A percentile compares a stretch with the other conserved stretches of the same genome.
These are phyloP conservation scores for Cephalotrichum gorgonifer DNA, from an alignment of 2,329 filamentous ascomycete species.

Conservation along the genomic window DNA sequence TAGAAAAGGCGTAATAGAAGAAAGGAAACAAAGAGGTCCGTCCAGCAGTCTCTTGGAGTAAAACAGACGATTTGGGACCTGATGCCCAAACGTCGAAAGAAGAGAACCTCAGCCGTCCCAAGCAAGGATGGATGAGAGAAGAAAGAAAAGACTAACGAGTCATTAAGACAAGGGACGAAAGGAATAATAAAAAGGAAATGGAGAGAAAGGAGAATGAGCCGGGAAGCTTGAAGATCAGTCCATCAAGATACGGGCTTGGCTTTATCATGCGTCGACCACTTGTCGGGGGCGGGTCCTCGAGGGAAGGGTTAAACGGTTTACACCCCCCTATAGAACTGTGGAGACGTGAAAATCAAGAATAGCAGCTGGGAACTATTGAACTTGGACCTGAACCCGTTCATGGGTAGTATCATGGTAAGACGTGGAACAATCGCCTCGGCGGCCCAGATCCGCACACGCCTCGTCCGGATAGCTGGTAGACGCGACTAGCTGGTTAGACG, in stretches of 20 bases:
- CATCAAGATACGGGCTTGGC: neutral
- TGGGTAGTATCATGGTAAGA: no score
- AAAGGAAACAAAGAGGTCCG: conserved; percentile 19
- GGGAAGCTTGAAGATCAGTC: conserved; percentile 10
- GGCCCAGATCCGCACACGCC: no score
- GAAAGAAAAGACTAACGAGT: conserved; percentile 8
- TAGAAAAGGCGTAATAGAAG: conserved; percentile 8
- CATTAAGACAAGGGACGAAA: conserved; percentile 10
- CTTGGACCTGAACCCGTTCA: neutral
- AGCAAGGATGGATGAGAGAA: conserved; percentile 1
- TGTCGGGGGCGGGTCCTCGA: neutral
- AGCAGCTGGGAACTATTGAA: neutral
- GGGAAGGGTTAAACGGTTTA: neutral
- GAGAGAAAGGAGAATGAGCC: conserved; percentile 13
- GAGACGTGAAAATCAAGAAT: neutral
- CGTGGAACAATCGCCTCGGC: no score
- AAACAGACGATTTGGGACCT: conserved; percentile 7
- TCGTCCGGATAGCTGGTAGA: no score
- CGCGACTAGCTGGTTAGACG: no score
- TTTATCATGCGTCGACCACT: neutral
- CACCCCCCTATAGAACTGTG: neutral
- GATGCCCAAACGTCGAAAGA: conserved; percentile 6
- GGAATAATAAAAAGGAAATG: conserved; percentile 12
- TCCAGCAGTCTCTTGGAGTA: conserved; percentile 24
- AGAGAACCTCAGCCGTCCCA: conserved; percentile 2